Evolutionary conservation across 2,329 filamentous ascomycete genomes (phyloP), one percentile per base, ranked within the genome.

Genomic region (Myrmaecium sp.): DNA sequence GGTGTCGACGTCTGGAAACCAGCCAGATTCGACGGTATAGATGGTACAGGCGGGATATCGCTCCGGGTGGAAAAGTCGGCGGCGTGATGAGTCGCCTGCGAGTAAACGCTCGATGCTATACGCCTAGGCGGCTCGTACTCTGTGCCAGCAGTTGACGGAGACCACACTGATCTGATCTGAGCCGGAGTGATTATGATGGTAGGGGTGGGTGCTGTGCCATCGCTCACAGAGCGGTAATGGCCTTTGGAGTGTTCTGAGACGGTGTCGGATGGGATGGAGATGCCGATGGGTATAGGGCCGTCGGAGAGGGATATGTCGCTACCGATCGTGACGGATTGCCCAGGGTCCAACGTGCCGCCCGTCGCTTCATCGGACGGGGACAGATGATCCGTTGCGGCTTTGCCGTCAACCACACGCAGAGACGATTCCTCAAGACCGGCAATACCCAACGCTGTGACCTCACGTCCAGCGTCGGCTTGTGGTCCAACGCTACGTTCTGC

Each of bases 221-320:
- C 41, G 28, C 49, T 44, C 26, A 40, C 41, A 31, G 42, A 64
- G 52, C 38, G 54, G 5, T 40, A 32, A n/a, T 46, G 41, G 9
- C 32, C 31, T 18, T 34, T 32, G 23, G 43, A 44, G 28, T 51
- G 47, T 19, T 51, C 48, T 15, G 57, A 39, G 50, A 64, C 21
- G 46, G 52, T 37, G 23, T 65, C 62, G 9, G 68, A 64, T 3
- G 74, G 66, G 23, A 81, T 55, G 9, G 67, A 64, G 26, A 82
- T 69, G 8, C 75, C 75, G 36, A 81, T 82, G 21, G 76, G 63
- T 32, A 82, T 82, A 1, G 72, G 72, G n/a, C 69, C 61, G 38
- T 76, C 70, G 31, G 64, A 66, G 0, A 76, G 75, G 9, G 75
- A 79, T 4, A 79, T 57, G 33, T 70, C 68, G 17, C 46, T 41